Evolutionary conservation across 1,284 basidiomycete genomes (phyloP), one percentile per base, ranked within the genome.

Genomic region (Hypsizygus ulmarius): DNA sequence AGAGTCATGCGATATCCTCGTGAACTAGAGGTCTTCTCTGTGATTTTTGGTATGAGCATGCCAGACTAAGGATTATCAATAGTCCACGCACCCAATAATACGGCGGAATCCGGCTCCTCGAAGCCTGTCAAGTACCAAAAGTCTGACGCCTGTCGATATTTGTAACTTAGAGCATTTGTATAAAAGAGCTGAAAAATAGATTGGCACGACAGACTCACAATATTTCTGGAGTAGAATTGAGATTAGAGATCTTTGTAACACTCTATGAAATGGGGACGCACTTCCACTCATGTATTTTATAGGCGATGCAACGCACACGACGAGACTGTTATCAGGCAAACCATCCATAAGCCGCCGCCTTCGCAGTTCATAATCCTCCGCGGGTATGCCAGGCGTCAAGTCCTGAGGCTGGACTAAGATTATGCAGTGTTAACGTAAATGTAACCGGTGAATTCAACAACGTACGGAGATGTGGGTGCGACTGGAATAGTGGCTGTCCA

Each of bases 121-220:
- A 97, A 97, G 5, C 97, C 96, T 0, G 95, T 95, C 9, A 97
- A 74, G 64, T 97, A 97, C 86, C 85, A 91, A 64, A 96, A 93
- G 67, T 96, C 87, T 36, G 93, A 95, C 1, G 84, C 82, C 68
- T 97, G 96, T 32, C 96, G 82, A 64, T 93, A 98, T 65, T 94
- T 94, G 76, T 97, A 97, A 66, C 93, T 96, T 38, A 49, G 52
- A 45, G 61, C 50, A 44, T 39, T 11, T 15, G 41, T 38, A 34
- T 41, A 19, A 28, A 43, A 37, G 47, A 12, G 12, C 33, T 39
- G 25, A 39, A 21, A 16, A 33, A 14, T 21, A 44, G 11, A 39
- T 21, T 18, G 18, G 19, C 16, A 39, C 9, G 25, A 12, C 28
- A n/a, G 30, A 62, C 74, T 63, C 62, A 78, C 78, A 82, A 82